A percentile compares a stretch with the other conserved stretches of the same genome.
Conservation (phyloP, 2,329 filamentous ascomycete genomes). For the Zymoseptoria crescenta region DNA sequence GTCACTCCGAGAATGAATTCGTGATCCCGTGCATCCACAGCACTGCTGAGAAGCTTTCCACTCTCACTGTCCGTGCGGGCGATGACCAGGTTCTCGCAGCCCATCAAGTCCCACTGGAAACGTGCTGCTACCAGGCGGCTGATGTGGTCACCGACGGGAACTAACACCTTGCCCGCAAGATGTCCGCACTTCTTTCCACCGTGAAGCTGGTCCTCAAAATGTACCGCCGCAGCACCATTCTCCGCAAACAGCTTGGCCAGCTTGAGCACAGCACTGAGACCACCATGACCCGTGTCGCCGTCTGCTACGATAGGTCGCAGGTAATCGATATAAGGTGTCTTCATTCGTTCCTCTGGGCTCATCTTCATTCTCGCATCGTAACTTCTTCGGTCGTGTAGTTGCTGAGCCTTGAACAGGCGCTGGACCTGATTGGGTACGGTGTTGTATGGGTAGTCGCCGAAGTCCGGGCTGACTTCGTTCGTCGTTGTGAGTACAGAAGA, state of each 20-base stretch:
- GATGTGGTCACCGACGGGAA: conserved; percentile 91
- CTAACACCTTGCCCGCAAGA: conserved; percentile 89
- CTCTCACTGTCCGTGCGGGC: conserved; percentile 94
- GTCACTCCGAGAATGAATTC: conserved; percentile 90
- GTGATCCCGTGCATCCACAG: conserved; percentile 89
- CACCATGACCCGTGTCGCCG: conserved; percentile 90
- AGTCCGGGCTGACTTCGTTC: conserved; percentile 95
- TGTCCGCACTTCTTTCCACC: conserved; percentile 98
- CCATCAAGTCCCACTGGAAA: conserved; percentile 99
- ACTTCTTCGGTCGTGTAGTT: conserved; percentile 92
- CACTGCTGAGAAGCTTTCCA: conserved; percentile 79
- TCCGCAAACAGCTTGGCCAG: conserved; percentile 96
- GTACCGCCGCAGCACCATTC: conserved; percentile 89
- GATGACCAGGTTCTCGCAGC: conserved; percentile 86
- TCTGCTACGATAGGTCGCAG: conserved; percentile 92
- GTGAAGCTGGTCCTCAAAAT: conserved; percentile 96
- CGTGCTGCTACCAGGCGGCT: conserved; percentile 85
- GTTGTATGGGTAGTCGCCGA: conserved; percentile 98
- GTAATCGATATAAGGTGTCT: conserved; percentile 82
- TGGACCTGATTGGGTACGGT: conserved; percentile 98
- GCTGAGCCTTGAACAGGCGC: conserved; percentile 90
- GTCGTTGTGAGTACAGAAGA: conserved; percentile 87
- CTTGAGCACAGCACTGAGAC: conserved; percentile 86
- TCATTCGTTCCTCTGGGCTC: conserved; percentile 61
- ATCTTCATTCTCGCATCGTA: conserved; percentile 80